Evolutionary conservation across 352 stramenopile genomes (phyloP), one percentile per base, ranked within the genome.

Genomic region (Pythium dissimile): DNA sequence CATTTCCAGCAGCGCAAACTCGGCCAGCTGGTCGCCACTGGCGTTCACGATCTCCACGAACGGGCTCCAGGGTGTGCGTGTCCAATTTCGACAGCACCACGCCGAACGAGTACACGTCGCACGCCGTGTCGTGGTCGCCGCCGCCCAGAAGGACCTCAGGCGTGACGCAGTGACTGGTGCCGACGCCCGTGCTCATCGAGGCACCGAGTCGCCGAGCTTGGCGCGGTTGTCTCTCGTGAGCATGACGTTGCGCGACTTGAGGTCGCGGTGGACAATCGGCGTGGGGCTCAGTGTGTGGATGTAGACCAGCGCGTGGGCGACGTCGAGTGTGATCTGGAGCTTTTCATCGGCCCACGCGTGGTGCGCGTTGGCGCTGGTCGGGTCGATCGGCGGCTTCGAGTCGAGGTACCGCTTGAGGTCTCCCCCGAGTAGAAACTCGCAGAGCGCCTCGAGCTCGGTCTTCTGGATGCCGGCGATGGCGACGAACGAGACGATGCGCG

Each of bases 221-320:
- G 57, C 57, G 21, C 43, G 30, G 16, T n/a, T 34, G 28, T 64
- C 47, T 3, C 20, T 38, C 1, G 37, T 32, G 2, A 64, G 34
- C 39, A 59, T 27, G 10, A 64, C 31, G 42, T 64, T 64, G 18
- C 56, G 56, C 5, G 56, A 64, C 41, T 64, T 64, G 47, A 64
- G 39, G 32, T 64, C 57, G 11, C 57, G 46, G 15, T 64, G 57
- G 1, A 64, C 47, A 12, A 64, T 20, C 5, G 57, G 37, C 26
- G 35, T 28, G 3, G 39, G 48, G 0, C 23, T 7, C 0, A 46
- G 11, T 10, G 48, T 23, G 32, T 54, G 47, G 41, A 47, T 7
- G 12, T 56, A 56, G 23, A 9, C 35, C 11, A 56, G 49, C 16
- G 49, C 49, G 8, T 47, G 35, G 35, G 35, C 35, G 11, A 56